Base-by-base conservation (phyloP, 2,329 filamentous ascomycete species). In the Fusarium sp. region DNA sequence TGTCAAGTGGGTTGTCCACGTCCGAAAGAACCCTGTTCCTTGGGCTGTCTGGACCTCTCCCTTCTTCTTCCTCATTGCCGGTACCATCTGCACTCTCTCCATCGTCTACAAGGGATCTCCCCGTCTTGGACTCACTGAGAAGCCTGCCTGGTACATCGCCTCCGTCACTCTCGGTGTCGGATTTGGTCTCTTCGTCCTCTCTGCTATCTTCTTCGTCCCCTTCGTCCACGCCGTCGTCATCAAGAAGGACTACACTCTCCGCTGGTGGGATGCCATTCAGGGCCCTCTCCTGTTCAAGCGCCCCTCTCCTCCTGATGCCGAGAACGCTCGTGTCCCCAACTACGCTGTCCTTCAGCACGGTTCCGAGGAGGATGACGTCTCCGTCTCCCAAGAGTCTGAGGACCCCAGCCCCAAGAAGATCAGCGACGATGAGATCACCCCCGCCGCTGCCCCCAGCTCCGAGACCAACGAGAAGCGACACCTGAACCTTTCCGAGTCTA, bases 81-180 rank as follows among this genome's bases (percentile, higher is more conserved):
- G 86, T 61, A 93, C 91, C 65, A 83, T 94, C 76, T 93, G 92
- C 83, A 92, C 92, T 0, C 86, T 95, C 9, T 93, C 91, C 46
- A 90, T 95, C 75, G 92, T 94, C 74, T 94, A 93, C 87, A 94
- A 94, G 86, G 92, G 92, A 36, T 93, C 92, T 14, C 92, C 92
- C 29, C 66, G 72, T 25, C 71, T 78, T 4, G 72, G 74, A 17
- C 75, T 78, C 12, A 22, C 62, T 29, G 47, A 65, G 20, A 92
- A 91, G 85, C 90, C 92, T 4, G 80, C 81, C 13, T 90, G 88
- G 87, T 94, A 89, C 77, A 88, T 94, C 68, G 91, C 86, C 15
- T 82, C 87, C 18, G 91, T 94, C 68, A 91, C 90, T 22, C 77
- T 94, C 67, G 91, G 92, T 44, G 86, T 85, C 39, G 92, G 91